Evolutionary conservation across 1,139 yeast species (phyloP), one percentile per base, ranked within the genome.

Genomic region (Meyerozyma elateridarum): DNA sequence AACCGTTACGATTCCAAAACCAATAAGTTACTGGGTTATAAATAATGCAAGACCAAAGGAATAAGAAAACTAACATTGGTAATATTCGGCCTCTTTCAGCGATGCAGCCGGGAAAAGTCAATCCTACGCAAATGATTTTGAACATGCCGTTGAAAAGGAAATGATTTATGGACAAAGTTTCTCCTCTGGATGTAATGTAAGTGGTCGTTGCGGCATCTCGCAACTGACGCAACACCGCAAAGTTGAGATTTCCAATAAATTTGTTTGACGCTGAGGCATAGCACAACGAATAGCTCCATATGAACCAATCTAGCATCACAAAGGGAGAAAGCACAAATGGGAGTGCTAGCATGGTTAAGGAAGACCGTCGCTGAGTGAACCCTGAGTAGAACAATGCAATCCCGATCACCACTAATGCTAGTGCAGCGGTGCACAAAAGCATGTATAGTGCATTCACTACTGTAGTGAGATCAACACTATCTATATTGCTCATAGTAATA

Each of bases 21-120:
- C 84, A 77, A 48, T 75, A 76, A 2, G 78, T 76, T 1, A 76
- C 70, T 0, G 84, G 84, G 44, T 76, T 76, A 47, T 77, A 77
- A n/a, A 77, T 73, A 8, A 76, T 50, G 4, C 67, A 56, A 8
- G 77, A 64, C 83, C 84, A 77, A 14, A 63, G 45, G 30, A 73
- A 59, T n/a, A 72, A 34, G 43, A 77, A 77, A 8, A 76, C 55
- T 6, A 73, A 38, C 60, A 76, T 68, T 2, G 83, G 81, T 9
- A 68, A 35, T 2, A 76, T 41, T 29, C 81, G 46, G 1, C 81
- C 84, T 34, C 84, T 58, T 42, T 76, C 83, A 3, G 76, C 75
- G 5, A 73, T 58, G 38, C 80, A 73, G 0, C 70, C 73, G 0
- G 82, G 82, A 36, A 77, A 69, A 6, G 80, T 66, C 26, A 77